phyloP scores from a whole-genome alignment of 352 stramenopile species.

The Globisporangium solare region DNA sequence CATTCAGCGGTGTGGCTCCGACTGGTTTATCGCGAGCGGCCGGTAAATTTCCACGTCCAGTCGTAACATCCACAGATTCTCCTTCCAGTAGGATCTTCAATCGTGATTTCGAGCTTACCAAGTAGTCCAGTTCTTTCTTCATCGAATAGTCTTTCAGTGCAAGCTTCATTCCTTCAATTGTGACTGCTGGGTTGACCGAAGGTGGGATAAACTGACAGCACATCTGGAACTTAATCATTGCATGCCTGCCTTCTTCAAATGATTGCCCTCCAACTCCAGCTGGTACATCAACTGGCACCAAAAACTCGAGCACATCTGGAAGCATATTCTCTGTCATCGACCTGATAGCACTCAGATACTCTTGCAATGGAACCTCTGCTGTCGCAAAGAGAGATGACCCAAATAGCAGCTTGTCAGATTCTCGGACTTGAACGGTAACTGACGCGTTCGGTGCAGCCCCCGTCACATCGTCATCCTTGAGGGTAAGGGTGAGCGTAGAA shows the following conservation, averaged over 20 bases:
- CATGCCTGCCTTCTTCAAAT: slow-evolving; percentile 13
- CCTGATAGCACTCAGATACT: slow-evolving; percentile 41
- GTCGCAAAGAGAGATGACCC: slow-evolving; percentile 59
- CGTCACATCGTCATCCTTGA: slow-evolving; percentile 14
- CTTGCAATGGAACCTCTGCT: slow-evolving; percentile 37
- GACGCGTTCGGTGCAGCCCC: slow-evolving; percentile 14
- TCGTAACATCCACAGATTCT: slow-evolving; percentile 70
- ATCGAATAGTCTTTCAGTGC: slow-evolving; percentile 35
- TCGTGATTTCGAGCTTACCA: slow-evolving; percentile 63
- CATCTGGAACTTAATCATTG: slow-evolving; percentile 44
- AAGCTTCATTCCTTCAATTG: slow-evolving; percentile 9
- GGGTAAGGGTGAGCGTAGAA: slow-evolving; percentile 35
- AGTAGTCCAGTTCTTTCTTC: slow-evolving; percentile 46
- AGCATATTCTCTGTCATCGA: slow-evolving; percentile 11
- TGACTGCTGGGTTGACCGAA: slow-evolving; percentile 4
- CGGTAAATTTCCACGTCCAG: slow-evolving; percentile 27
- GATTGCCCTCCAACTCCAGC: not conserved
- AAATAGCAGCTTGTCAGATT: slow-evolving; percentile 67
- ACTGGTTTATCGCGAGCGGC: slow-evolving; percentile 7
- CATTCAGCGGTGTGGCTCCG: not conserved
- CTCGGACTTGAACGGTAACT: slow-evolving; percentile 59
- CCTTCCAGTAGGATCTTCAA: slow-evolving; percentile 63
- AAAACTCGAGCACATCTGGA: slow-evolving; percentile 40
- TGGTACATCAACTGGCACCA: slow-evolving; percentile 35
- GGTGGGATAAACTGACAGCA: slow-evolving; percentile 33